Percentiles rank a stretch among this genome's conserved stretches.
Evolutionary conservation across 805 yeast genomes (phyloP).

Genomic region (Starmerella ratchasimensis): DNA sequence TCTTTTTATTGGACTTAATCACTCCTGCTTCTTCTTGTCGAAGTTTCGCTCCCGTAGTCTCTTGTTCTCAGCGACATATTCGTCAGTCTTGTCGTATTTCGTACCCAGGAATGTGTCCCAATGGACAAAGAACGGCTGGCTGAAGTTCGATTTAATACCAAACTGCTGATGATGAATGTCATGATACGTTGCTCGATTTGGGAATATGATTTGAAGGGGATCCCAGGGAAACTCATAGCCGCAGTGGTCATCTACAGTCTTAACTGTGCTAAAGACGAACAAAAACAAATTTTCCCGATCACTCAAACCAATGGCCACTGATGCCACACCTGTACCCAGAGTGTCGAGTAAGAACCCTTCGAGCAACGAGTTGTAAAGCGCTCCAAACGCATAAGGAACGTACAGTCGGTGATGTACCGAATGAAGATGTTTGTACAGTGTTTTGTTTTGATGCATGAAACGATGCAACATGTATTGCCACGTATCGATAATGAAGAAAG

Average conservation of each 20-base stretch:
- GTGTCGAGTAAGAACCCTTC: slow-evolving; percentile 93
- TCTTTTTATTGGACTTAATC: neutral
- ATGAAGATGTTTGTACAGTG: slow-evolving; percentile 67
- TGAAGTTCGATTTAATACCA: slow-evolving; percentile 84
- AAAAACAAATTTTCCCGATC: slow-evolving; percentile 66
- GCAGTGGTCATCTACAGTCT: slow-evolving; percentile 97
- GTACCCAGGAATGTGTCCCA: slow-evolving; percentile 76
- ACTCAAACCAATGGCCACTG: slow-evolving; percentile 44
- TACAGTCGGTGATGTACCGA: slow-evolving; percentile 89
- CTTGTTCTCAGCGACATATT: slow-evolving; percentile 51
- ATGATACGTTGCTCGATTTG: slow-evolving; percentile 89
- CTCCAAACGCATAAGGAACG: slow-evolving; percentile 95
- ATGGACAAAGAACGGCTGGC: slow-evolving; percentile 90
- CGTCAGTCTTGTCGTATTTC: slow-evolving; percentile 51
- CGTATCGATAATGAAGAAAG: slow-evolving; percentile 68
- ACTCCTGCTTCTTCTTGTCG: slow-evolving; percentile 24
- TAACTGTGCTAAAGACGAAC: slow-evolving; percentile 80
- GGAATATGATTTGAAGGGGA: slow-evolving; percentile 78
- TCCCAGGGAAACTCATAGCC: slow-evolving; percentile 93
- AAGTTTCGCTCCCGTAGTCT: slow-evolving; percentile 52
- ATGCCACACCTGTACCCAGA: slow-evolving; percentile 78
- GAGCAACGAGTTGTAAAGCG: slow-evolving; percentile 81
- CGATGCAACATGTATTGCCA: slow-evolving; percentile 94
- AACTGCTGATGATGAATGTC: slow-evolving; percentile 96
- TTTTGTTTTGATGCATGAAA: slow-evolving; percentile 69